Evolutionary conservation across 805 yeast genomes (phyloP), one percentile per base, ranked within the genome.

Genomic region (Clavispora asparagi): DNA sequence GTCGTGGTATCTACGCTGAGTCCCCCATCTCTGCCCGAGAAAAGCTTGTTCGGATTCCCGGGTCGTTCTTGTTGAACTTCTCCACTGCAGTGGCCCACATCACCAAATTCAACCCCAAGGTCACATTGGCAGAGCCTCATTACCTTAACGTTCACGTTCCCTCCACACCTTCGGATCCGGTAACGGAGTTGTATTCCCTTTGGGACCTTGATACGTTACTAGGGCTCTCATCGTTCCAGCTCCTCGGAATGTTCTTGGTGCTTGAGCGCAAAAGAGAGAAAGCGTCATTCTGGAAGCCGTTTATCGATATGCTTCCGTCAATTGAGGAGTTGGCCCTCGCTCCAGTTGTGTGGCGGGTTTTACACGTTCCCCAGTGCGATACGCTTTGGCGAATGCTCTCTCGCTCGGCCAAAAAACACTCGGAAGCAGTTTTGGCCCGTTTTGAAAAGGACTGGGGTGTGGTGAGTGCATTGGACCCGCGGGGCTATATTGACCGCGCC

Each of bases 241-340:
- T 85, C 33, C 53, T 83, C 7, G 55, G 79, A 0, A 54, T 84
- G 45, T 85, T 70, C 53, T 44, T 82, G 3, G 61, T 68, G 5
- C 56, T 78, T 13, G 87, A 82, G 52, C 52, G 45, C 2, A 57
- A 56, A 32, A 60, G 83, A 41, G 62, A 58, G 1, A 38, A 46
- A 0, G 50, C 50, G 2, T 79, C 85, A 1, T 81, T 72, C 57
- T 88, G 95, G 95, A 58, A 61, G 37, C 87, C 88, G 0, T 87
- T 87, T 59, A 61, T 87, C 10, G 73, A 75, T 30, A 76, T 80
- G 52, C 71, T 88, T 47, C 96, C 97, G 0, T 58, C 67, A 0
- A 48, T 68, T 12, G 58, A 64, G 0, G 90, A 84, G 37, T 76
- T 88, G 45, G 53, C 54, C 0, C 51, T 71, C 0, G 70, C 83